A percentile compares a stretch with the other conserved stretches of the same genome.
Conservation (phyloP, 768 basidiomycete genomes). For the Lactifluus rugatus region DNA sequence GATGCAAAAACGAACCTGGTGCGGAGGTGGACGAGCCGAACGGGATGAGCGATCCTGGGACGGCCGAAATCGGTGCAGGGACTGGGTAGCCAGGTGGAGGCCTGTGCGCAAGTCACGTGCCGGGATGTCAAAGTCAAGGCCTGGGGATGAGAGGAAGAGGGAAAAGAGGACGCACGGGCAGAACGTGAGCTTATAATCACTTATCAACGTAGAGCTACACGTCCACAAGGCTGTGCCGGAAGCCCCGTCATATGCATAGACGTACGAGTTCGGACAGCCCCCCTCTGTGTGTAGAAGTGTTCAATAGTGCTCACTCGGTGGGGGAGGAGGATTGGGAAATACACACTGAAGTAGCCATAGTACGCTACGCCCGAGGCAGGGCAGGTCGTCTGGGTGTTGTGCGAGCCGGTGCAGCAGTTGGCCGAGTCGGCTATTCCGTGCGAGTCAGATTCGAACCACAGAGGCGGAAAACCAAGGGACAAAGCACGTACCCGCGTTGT, state of each 20-base stretch:
- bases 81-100: not conserved
- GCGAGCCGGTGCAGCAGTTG: constrained; percentile 30
- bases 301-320: not conserved
- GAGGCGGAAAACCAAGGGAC: not conserved
- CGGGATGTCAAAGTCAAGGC: not conserved
- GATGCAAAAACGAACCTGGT: not conserved
- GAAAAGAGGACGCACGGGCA: constrained; percentile 21
- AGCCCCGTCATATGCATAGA: constrained; percentile 47
- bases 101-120: not conserved
- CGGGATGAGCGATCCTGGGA: constrained; percentile 8
- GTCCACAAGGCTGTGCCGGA: constrained; percentile 45
- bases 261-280: constrained; percentile 40
- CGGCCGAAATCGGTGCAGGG: constrained; percentile 7
- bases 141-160: not conserved
- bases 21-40: too few species aligned
- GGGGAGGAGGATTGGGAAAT: not conserved
- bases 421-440: constrained; percentile 27
- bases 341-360: constrained; percentile 13
- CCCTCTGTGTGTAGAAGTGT: constrained; percentile 23
- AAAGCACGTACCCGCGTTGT: constrained; percentile 25
- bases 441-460: not conserved
- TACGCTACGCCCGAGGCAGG: constrained; percentile 26
- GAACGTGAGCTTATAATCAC: constrained; percentile 26
- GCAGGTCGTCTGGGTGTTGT: constrained; percentile 30
- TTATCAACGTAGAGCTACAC: constrained; percentile 30